Evolutionary conservation across 169 alveolate species (phyloP).

Genomic region (Eimeria sp.): DNA sequence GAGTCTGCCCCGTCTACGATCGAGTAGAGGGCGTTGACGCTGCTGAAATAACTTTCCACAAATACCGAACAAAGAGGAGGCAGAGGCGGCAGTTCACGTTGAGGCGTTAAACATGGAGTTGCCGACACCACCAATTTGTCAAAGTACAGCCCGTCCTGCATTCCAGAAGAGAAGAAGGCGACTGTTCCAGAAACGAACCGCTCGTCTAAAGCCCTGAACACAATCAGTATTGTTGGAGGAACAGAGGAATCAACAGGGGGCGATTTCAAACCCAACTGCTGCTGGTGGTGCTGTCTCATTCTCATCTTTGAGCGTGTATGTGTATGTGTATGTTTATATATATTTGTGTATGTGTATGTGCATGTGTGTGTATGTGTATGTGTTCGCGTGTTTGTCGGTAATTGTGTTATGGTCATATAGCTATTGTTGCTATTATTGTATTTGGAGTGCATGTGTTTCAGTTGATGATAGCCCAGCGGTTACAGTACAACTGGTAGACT

Average conservation of each 20-base stretch:
- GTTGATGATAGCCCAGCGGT: too few relatives aligned
- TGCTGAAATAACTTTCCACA: slow-evolving; percentile 84
- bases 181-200: slow-evolving; percentile 92
- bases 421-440: too few relatives aligned
- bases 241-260: too few relatives aligned
- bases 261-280: too few relatives aligned
- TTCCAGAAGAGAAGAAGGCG: slow-evolving; percentile 93
- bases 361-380: neutral
- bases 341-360: too few relatives aligned
- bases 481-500: too few relatives aligned
- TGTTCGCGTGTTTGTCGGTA: neutral
- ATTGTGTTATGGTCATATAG: too few relatives aligned
- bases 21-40: slow-evolving; percentile 78
- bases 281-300: too few relatives aligned
- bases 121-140: slow-evolving; percentile 91
- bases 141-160: slow-evolving; percentile 91
- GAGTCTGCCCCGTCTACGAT: slow-evolving; percentile 42
- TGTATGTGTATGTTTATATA: neutral
- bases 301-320: neutral
- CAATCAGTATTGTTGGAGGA: too few relatives aligned
- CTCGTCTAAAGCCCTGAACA: slow-evolving; percentile 91
- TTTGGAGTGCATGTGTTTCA: too few relatives aligned
- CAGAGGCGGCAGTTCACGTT: slow-evolving; percentile 83
- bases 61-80: slow-evolving; percentile 85
- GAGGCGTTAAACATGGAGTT: slow-evolving; percentile 85